A percentile compares a stretch with the other conserved stretches of the same genome.
Conservation (phyloP, 164 flowering plant genomes). For the Piper betle region DNA sequence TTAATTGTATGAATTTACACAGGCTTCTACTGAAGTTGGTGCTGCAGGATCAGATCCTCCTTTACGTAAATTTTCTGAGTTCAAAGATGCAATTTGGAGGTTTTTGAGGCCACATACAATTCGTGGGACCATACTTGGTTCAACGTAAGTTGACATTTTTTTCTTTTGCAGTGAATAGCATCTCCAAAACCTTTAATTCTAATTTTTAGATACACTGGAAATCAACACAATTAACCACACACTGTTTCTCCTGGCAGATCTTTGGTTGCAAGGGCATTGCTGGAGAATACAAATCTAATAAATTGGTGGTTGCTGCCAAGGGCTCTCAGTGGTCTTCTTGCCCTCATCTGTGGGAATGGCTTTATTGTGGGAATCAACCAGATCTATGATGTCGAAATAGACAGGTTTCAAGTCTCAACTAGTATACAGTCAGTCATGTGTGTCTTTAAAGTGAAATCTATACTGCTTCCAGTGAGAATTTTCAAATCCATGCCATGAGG, state of each 20-base stretch:
- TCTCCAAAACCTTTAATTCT: neutral
- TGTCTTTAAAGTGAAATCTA: neutral
- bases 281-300: constrained; percentile 76
- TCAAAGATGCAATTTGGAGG: constrained; percentile 86
- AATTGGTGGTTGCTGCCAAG: constrained; percentile 72
- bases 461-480: neutral
- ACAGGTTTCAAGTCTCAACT: constrained; percentile 44
- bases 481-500: neutral
- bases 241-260: constrained; percentile 44
- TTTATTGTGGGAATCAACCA: constrained; percentile 98
- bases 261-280: constrained; percentile 76
- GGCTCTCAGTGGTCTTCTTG: constrained; percentile 76
- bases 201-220: neutral
- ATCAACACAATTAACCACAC: neutral
- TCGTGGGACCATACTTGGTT: constrained; percentile 90
- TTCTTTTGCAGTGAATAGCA: too few relatives aligned
- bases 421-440: neutral
- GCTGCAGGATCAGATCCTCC: constrained; percentile 64
- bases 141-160: constrained; percentile 33
- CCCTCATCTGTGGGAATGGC: constrained; percentile 91
- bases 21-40: constrained; percentile 73
- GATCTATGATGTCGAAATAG: constrained; percentile 89
- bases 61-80: constrained; percentile 37
- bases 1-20: constrained; percentile 11
- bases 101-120: constrained; percentile 95